A percentile compares a stretch with the other conserved stretches of the same genome.
Evolutionary conservation across 2,329 filamentous ascomycete species (phyloP).

Genomic region (Simplicillium sp.): DNA sequence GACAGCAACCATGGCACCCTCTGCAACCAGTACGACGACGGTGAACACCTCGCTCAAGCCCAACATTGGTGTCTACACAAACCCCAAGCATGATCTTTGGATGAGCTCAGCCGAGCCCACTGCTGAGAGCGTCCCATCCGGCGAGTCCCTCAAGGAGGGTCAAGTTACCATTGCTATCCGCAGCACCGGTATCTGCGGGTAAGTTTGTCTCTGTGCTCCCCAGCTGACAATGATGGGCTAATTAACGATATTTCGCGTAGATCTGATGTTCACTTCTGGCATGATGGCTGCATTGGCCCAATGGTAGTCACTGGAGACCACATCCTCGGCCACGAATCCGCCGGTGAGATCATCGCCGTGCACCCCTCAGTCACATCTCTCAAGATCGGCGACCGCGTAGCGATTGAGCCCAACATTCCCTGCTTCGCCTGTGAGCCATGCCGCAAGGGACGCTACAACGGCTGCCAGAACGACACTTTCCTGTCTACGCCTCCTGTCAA

Average conservation of each 20-base stretch:
- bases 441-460: constrained; percentile 72
- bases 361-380: constrained; percentile 71
- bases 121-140: constrained; percentile 62
- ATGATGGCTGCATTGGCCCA: constrained; percentile 86
- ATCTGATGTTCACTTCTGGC: constrained; percentile 96
- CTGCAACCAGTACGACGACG: constrained; percentile 6
- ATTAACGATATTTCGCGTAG: constrained; percentile 38
- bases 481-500: constrained; percentile 83
- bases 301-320: constrained; percentile 88
- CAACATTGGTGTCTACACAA: constrained; percentile 95
- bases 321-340: constrained; percentile 90
- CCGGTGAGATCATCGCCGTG: constrained; percentile 72
- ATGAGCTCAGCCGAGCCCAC: constrained; percentile 69
- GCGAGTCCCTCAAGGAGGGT: constrained; percentile 61
- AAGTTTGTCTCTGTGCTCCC: constrained; percentile 13
- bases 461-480: constrained; percentile 79
- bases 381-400: constrained; percentile 81
- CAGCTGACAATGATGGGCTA: constrained; percentile 10
- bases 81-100: constrained; percentile 87
- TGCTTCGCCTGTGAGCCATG: constrained; percentile 77
- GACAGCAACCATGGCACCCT: constrained; percentile 7
- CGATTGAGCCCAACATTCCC: constrained; percentile 88
- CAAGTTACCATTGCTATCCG: constrained; percentile 85
- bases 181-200: constrained; percentile 95
- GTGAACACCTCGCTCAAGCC: constrained; percentile 44